These are phyloP conservation scores for Ophiostoma tasmaniense DNA, from an alignment of 2,329 filamentous ascomycete species.

Conservation along the genomic window DNA sequence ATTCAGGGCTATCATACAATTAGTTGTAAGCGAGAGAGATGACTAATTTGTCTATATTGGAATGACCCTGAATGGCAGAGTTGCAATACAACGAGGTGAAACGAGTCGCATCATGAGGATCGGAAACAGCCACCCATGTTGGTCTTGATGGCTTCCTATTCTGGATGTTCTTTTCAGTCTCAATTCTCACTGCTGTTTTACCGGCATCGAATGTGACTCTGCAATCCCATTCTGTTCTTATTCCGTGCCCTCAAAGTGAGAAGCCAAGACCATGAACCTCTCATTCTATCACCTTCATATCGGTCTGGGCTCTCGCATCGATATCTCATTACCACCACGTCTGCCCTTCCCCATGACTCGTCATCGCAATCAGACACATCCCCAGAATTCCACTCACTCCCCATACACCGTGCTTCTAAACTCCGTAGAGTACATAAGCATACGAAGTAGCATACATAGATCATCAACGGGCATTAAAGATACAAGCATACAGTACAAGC, in stretches of 20 bases:
- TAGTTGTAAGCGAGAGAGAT: too few species aligned
- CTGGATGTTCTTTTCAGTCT: background rate
- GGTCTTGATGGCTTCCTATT: background rate
- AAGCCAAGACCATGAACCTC: too few species aligned
- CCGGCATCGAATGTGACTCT: background rate
- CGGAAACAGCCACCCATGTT: background rate
- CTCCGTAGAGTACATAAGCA: background rate
- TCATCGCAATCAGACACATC: conserved; percentile 2
- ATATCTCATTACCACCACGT: background rate
- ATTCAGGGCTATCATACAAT: background rate
- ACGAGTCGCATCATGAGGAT: background rate
- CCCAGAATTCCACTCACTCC: background rate
- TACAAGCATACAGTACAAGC: background rate
- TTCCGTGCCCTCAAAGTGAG: too few species aligned
- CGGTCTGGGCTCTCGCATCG: background rate
- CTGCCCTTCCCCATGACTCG: background rate
- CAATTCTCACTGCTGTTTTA: background rate
- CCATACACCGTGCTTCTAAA: background rate
- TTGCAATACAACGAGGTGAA: conserved; percentile 1
- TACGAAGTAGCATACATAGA: too few species aligned
- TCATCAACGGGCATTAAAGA: too few species aligned
- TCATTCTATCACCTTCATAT: background rate
- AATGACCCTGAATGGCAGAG: background rate
- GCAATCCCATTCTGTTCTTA: background rate
- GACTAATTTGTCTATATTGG: background rate